These are phyloP conservation scores for Leptographium wingfieldii DNA, from an alignment of 2,329 filamentous ascomycete species.

Conservation along the genomic window DNA sequence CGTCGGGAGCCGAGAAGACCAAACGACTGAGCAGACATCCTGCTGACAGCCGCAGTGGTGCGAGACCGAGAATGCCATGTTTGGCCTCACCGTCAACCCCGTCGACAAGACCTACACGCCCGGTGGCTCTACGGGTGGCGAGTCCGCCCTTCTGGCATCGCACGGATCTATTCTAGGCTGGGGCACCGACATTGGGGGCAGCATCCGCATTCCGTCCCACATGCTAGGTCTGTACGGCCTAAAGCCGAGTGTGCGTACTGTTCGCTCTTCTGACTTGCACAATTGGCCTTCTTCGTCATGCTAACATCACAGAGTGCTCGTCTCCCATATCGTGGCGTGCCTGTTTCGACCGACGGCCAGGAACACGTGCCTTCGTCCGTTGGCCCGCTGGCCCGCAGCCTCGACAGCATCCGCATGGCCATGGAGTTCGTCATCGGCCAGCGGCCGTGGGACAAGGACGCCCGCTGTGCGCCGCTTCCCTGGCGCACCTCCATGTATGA, in stretches of 20 bases:
- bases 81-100: constrained; percentile 22
- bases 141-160: constrained; percentile 22
- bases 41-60: constrained; percentile 9
- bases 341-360: constrained; percentile 9
- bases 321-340: constrained; percentile 43
- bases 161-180: constrained; percentile 33
- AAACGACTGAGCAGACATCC: neutral
- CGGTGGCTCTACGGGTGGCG: constrained; percentile 25
- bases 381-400: constrained; percentile 48
- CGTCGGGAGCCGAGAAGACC: neutral
- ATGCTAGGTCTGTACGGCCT: constrained; percentile 22
- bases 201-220: constrained; percentile 18
- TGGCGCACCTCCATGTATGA: constrained; percentile 26
- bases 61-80: constrained; percentile 24
- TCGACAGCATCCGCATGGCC: constrained; percentile 36
- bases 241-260: constrained; percentile 15
- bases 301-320: constrained; percentile 21
- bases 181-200: constrained; percentile 22
- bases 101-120: constrained; percentile 19
- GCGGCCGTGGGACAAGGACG: constrained; percentile 53
- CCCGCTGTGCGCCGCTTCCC: constrained; percentile 54
- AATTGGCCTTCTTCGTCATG: neutral
- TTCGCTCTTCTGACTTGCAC: neutral
- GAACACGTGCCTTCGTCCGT: constrained; percentile 36
- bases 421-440: constrained; percentile 42